Evolutionary conservation across 2,329 filamentous ascomycete genomes (phyloP).

Genomic region (Fusarium albidum): DNA sequence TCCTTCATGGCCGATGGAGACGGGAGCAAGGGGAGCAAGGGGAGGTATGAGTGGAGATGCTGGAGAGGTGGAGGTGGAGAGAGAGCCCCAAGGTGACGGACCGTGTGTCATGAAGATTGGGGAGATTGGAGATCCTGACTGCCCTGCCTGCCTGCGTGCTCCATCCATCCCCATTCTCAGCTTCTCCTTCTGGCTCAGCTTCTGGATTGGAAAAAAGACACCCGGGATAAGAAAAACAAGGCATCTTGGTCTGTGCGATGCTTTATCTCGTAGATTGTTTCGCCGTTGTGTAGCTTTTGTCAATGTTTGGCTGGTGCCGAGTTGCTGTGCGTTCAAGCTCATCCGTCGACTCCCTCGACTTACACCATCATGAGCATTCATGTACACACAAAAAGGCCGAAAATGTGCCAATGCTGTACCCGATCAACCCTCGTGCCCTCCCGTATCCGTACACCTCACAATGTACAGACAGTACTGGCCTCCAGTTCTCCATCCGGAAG

Average conservation of each 20-base stretch:
- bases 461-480: too few species aligned
- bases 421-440: slow-evolving; percentile 22
- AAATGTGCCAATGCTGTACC: slow-evolving; percentile 19
- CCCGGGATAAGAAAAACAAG: neutral
- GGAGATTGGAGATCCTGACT: slow-evolving; percentile 26
- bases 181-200: slow-evolving; percentile 10
- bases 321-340: slow-evolving; percentile 8
- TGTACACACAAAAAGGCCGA: slow-evolving; percentile 4
- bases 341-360: slow-evolving; percentile 11
- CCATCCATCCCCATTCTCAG: slow-evolving; percentile 12
- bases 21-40: too few species aligned
- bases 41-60: slow-evolving; percentile 7
- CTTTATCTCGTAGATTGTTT: slow-evolving; percentile 11
- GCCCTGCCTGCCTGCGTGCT: too few species aligned
- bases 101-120: slow-evolving; percentile 24
- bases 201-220: neutral
- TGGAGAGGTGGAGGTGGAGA: slow-evolving; percentile 28
- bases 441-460: too few species aligned
- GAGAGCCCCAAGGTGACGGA: slow-evolving; percentile 17
- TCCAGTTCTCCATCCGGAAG: slow-evolving; percentile 22
- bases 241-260: slow-evolving; percentile 30
- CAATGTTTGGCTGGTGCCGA: neutral
- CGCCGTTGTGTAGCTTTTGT: neutral
- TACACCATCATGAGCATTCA: slow-evolving; percentile 18
- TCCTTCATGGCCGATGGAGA: slow-evolving; percentile 10